These are phyloP conservation scores for Aquanectria penicillioides DNA, from an alignment of 2,329 filamentous ascomycete species.

Conservation along the genomic window DNA sequence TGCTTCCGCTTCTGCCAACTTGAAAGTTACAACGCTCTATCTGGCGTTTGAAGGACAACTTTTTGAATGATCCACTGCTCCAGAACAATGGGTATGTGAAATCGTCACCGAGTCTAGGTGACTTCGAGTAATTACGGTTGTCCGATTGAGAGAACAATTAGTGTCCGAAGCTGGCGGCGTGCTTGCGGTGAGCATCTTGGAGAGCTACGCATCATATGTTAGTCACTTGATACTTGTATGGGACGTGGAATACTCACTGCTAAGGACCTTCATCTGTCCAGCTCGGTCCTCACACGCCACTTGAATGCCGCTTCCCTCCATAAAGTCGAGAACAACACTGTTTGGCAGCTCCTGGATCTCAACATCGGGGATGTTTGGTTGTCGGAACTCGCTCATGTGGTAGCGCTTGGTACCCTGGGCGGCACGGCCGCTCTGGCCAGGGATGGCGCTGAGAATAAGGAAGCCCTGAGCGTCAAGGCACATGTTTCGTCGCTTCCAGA, in stretches of 20 bases:
- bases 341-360: slow-evolving; percentile 94
- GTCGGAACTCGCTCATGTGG: slow-evolving; percentile 84
- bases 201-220: slow-evolving; percentile 39
- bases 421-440: slow-evolving; percentile 62
- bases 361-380: slow-evolving; percentile 85
- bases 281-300: slow-evolving; percentile 71
- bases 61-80: neutral
- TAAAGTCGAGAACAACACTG: slow-evolving; percentile 73
- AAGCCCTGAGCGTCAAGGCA: slow-evolving; percentile 86
- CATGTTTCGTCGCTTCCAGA: slow-evolving; percentile 95
- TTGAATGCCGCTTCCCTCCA: slow-evolving; percentile 70
- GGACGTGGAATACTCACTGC: slow-evolving; percentile 54
- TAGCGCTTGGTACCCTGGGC: slow-evolving; percentile 74
- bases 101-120: slow-evolving; percentile 6
- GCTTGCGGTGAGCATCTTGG: slow-evolving; percentile 49
- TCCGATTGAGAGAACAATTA: slow-evolving; percentile 26
- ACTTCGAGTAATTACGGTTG: too few species aligned
- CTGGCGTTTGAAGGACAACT: neutral
- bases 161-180: slow-evolving; percentile 45
- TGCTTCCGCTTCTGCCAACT: slow-evolving; percentile 1
- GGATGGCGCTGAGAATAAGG: slow-evolving; percentile 76
- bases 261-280: slow-evolving; percentile 65
- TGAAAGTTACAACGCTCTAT: neutral
- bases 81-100: slow-evolving; percentile 4
- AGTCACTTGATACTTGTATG: neutral